A percentile compares a stretch with the other conserved stretches of the same genome.
Conservation (phyloP, 805 yeast species). For the Candida anglica region DNA sequence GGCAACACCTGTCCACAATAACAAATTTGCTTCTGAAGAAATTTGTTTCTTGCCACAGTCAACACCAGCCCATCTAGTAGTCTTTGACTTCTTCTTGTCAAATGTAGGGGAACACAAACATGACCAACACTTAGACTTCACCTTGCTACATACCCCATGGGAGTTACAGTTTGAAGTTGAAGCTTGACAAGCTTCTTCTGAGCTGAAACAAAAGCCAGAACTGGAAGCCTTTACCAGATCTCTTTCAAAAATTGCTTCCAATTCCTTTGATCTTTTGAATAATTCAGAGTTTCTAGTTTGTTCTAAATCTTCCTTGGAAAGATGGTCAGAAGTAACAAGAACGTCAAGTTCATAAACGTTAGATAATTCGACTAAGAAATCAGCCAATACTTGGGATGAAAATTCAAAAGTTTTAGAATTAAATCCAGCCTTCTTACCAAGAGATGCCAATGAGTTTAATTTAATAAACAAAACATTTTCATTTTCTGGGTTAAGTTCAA, state of each 20-base stretch:
- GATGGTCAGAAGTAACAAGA: slow-evolving; percentile 29
- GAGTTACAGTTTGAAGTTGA: slow-evolving; percentile 47
- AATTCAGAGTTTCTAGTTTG: background rate
- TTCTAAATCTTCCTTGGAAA: background rate
- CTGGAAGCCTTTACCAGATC: slow-evolving; percentile 1
- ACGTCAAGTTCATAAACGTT: slow-evolving; percentile 20
- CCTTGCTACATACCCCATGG: slow-evolving; percentile 50
- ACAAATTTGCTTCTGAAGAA: slow-evolving; percentile 59
- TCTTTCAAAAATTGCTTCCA: background rate
- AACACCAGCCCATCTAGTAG: slow-evolving; percentile 53
- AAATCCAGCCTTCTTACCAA: slow-evolving; percentile 41
- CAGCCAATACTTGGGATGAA: slow-evolving; percentile 31
- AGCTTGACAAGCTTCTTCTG: slow-evolving; percentile 45
- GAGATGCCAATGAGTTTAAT: slow-evolving; percentile 38
- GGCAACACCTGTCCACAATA: slow-evolving; percentile 62
- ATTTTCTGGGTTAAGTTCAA: slow-evolving; percentile 10
- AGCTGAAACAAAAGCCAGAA: slow-evolving; percentile 29
- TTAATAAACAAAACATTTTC: slow-evolving; percentile 31
- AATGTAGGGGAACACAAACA: slow-evolving; percentile 47
- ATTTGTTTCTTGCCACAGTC: slow-evolving; percentile 69
- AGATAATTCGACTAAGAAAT: slow-evolving; percentile 17
- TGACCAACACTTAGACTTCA: slow-evolving; percentile 39
- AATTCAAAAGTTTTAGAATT: slow-evolving; percentile 38
- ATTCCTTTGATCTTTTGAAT: slow-evolving; percentile 3
- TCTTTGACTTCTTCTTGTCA: slow-evolving; percentile 37